Conservation (phyloP, 768 basidiomycete genomes). For the Neoboletus magnificus region DNA sequence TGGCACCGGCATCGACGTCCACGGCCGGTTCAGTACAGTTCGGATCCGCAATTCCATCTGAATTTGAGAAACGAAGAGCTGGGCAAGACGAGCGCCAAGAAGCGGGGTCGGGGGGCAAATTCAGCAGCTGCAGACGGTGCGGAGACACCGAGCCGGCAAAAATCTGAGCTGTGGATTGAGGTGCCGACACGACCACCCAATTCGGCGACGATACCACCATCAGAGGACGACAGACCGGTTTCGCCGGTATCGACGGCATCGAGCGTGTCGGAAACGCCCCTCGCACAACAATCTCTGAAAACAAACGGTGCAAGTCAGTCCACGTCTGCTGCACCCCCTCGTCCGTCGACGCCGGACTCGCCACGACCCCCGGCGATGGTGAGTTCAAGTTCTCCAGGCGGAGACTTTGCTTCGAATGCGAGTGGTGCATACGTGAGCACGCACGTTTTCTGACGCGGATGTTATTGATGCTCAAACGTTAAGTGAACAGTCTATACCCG, state of each 20-base stretch:
- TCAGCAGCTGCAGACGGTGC: slow-evolving; percentile 37
- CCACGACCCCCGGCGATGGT: slow-evolving; percentile 14
- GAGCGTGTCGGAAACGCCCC: slow-evolving; percentile 69
- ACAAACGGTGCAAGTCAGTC: slow-evolving; percentile 46
- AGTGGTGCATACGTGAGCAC: slow-evolving; percentile 27
- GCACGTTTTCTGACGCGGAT: slow-evolving; percentile 20
- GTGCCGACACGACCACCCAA: slow-evolving; percentile 31
- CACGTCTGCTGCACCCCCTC: slow-evolving; percentile 16
- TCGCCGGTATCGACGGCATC: slow-evolving; percentile 74
- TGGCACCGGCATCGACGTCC: slow-evolving; percentile 86
- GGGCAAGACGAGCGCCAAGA: slow-evolving; percentile 52
- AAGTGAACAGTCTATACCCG: slow-evolving; percentile 47
- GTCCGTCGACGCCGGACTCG: slow-evolving; percentile 24
- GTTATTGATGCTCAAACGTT: slow-evolving; percentile 31
- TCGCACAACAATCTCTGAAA: slow-evolving; percentile 61
- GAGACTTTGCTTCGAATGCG: slow-evolving; percentile 7
- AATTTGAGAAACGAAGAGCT: slow-evolving; percentile 57
- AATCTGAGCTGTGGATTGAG: slow-evolving; percentile 38
- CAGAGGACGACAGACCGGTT: slow-evolving; percentile 52
- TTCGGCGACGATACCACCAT: slow-evolving; percentile 26
- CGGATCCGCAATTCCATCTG: slow-evolving; percentile 68
- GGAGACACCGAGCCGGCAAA: slow-evolving; percentile 49
- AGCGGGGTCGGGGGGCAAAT: slow-evolving; percentile 36
- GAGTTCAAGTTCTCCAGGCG: slow-evolving; percentile 21
- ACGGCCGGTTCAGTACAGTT: slow-evolving; percentile 75